Conservation (phyloP, 2,329 filamentous ascomycete species). For the Xylaria polymorpha region DNA sequence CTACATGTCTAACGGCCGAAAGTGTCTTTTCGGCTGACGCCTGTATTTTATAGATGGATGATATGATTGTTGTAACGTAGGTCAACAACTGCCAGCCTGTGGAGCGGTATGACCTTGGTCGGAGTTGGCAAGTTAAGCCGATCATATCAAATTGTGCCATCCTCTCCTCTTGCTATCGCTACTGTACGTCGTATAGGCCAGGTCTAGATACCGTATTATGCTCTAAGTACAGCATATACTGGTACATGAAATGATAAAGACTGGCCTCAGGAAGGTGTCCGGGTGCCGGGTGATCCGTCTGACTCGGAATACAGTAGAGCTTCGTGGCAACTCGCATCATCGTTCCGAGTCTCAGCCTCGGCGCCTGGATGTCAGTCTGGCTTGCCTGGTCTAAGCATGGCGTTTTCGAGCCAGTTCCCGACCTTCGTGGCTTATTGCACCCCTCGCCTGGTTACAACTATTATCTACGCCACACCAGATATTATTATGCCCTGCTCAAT, state of each 20-base stretch:
- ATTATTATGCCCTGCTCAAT: constrained; percentile 3
- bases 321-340: constrained; percentile 25
- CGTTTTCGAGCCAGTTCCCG: not conserved
- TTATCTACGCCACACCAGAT: constrained; percentile 1
- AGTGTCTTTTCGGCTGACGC: constrained; percentile 1
- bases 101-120: constrained; percentile 1
- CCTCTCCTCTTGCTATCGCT: not conserved
- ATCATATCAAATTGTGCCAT: not conserved
- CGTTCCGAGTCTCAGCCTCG: constrained; percentile 37
- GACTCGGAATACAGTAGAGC: constrained; percentile 8
- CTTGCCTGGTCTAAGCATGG: not conserved
- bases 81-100: not conserved
- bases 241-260: not conserved
- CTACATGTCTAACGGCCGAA: constrained; percentile 14
- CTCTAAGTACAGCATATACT: not conserved
- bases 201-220: not conserved
- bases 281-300: constrained; percentile 5
- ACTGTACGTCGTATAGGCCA: not conserved
- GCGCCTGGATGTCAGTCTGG: constrained; percentile 12
- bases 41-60: constrained; percentile 1
- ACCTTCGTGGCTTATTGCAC: constrained; percentile 5
- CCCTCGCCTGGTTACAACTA: constrained; percentile 11
- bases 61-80: constrained; percentile 15
- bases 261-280: not conserved
- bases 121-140: not conserved